phyloP scores from a whole-genome alignment of 176 grass and related monocot genomes.

The Oryza australiensis region DNA sequence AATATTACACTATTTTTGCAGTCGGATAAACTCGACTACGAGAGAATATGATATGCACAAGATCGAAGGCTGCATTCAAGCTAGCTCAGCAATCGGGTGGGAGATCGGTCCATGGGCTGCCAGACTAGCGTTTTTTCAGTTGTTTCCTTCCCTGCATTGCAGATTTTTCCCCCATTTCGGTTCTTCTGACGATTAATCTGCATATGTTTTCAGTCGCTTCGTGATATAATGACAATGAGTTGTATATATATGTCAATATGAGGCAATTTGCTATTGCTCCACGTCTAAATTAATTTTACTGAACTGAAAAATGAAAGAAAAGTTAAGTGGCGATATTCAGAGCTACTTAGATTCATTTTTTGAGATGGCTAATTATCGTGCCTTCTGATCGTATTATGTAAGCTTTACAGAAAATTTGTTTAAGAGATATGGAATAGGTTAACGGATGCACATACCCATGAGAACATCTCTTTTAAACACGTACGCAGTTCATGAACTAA shows the following conservation, averaged over 20 bases:
- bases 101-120: neutral
- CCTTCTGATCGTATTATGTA: neutral
- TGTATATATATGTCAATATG: neutral
- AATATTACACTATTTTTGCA: neutral
- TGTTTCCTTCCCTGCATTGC: neutral
- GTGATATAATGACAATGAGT: neutral
- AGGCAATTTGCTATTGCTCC: neutral
- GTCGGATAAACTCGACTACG: constrained; percentile 57
- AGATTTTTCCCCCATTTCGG: neutral
- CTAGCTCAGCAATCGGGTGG: neutral
- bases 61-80: neutral
- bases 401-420: neutral
- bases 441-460: no score
- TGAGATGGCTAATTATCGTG: neutral
- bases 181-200: neutral
- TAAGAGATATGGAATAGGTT: no score
- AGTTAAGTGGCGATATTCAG: no score
- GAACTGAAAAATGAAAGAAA: no score
- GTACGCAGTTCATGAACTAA: no score
- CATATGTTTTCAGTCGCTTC: neutral
- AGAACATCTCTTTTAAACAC: no score
- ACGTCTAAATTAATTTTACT: no score
- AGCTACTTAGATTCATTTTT: neutral
- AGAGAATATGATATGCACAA: constrained; percentile 45
- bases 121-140: neutral